Conservation (phyloP, 495 filamentous ascomycete species). For the Neohortaea acidophila region DNA sequence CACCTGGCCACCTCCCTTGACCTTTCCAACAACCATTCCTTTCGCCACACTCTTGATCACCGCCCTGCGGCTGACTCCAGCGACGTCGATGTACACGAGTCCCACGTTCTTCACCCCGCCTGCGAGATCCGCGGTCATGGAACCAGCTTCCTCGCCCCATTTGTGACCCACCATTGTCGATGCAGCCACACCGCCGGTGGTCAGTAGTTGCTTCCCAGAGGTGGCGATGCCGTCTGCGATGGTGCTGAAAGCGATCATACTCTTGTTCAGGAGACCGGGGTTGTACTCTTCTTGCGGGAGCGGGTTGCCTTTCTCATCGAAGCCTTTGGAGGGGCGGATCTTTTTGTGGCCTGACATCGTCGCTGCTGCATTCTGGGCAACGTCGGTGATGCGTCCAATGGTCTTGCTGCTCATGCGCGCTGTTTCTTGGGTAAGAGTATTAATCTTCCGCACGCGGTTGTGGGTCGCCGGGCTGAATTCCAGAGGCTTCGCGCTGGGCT, state of each 20-base stretch:
- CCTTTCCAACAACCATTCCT: slow-evolving; percentile 92
- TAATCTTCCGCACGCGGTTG: slow-evolving; percentile 68
- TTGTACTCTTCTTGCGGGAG: slow-evolving; percentile 53
- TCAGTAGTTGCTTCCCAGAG: slow-evolving; percentile 58
- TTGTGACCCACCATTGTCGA: slow-evolving; percentile 67
- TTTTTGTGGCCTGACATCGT: slow-evolving; percentile 47
- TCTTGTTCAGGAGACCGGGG: slow-evolving; percentile 85
- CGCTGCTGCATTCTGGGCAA: slow-evolving; percentile 82
- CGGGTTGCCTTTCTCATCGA: slow-evolving; percentile 48
- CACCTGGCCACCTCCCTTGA: slow-evolving; percentile 67
- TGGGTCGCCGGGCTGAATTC: slow-evolving; percentile 80
- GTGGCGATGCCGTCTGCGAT: slow-evolving; percentile 87
- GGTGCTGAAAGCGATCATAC: slow-evolving; percentile 89
- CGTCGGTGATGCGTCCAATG: slow-evolving; percentile 60
- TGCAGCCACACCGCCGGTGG: slow-evolving; percentile 56
- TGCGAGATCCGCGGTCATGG: slow-evolving; percentile 53
- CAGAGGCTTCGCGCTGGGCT: slow-evolving; percentile 61
- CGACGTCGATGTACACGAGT: slow-evolving; percentile 93
- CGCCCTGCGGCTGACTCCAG: slow-evolving; percentile 74
- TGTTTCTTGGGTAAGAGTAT: slow-evolving; percentile 59
- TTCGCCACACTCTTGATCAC: slow-evolving; percentile 87
- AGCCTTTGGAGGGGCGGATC: slow-evolving; percentile 38
- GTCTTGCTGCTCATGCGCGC: slow-evolving; percentile 72
- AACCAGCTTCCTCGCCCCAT: slow-evolving; percentile 72
- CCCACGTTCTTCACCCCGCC: slow-evolving; percentile 90